phyloP scores from a whole-genome alignment of 2,329 filamentous ascomycete genomes.

The Biscogniauxia marginata region DNA sequence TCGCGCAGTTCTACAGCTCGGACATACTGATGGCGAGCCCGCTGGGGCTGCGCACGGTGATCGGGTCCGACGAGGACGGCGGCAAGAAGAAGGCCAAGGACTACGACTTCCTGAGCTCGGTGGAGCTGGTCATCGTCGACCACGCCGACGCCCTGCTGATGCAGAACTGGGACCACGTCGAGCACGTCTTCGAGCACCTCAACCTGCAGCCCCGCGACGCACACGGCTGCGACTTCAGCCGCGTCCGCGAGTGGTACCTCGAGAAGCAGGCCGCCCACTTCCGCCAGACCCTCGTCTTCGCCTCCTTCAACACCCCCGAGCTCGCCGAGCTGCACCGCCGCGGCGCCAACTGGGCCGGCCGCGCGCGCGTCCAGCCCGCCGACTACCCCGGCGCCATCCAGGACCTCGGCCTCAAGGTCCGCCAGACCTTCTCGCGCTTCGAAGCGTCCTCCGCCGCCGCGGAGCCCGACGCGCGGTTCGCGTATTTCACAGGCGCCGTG shows the following conservation, averaged over 20 bases:
- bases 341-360: constrained; percentile 80
- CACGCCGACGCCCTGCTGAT: constrained; percentile 91
- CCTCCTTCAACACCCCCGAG: constrained; percentile 84
- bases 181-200: constrained; percentile 86
- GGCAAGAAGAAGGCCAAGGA: constrained; percentile 69
- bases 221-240: constrained; percentile 90
- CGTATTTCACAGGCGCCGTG: constrained; percentile 82
- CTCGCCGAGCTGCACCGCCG: constrained; percentile 77
- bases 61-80: constrained; percentile 73
- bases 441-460: constrained; percentile 65
- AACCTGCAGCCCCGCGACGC: constrained; percentile 87
- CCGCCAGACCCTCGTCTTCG: constrained; percentile 81
- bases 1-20: constrained; percentile 92
- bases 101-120: constrained; percentile 88
- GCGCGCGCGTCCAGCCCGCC: constrained; percentile 67
- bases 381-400: constrained; percentile 72
- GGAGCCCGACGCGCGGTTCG: constrained; percentile 87
- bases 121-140: constrained; percentile 87
- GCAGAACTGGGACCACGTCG: constrained; percentile 98
- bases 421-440: constrained; percentile 89
- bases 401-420: constrained; percentile 67
- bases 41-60: constrained; percentile 83
- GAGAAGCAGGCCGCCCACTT: constrained; percentile 78
- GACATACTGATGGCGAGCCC: constrained; percentile 93
- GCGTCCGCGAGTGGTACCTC: constrained; percentile 90